Evolutionary conservation across 257 asterid genomes (phyloP).

Genomic region (Scutellaria minor): DNA sequence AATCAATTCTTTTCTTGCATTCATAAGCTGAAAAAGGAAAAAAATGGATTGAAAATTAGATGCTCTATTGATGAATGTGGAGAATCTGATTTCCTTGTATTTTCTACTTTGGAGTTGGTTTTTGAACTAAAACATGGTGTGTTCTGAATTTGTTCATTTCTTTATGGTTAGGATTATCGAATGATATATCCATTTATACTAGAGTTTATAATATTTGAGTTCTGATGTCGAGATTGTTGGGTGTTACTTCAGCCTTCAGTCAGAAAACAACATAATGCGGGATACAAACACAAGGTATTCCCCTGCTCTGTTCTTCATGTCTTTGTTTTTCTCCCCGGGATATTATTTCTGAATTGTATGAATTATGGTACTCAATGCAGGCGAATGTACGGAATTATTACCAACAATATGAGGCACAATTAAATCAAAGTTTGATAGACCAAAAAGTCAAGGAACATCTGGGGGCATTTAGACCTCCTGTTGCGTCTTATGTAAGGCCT

Average conservation of each 20-base stretch:
- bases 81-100: neutral
- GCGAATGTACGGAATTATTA: conserved; percentile 89
- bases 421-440: conserved; percentile 91
- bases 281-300: conserved; percentile 95
- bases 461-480: conserved; percentile 84
- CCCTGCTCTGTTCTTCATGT: neutral
- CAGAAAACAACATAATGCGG: conserved; percentile 93
- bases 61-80: conserved; percentile 16
- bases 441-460: conserved; percentile 96
- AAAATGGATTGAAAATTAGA: neutral
- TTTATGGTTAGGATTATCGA: neutral
- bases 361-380: conserved; percentile 44
- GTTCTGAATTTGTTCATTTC: neutral
- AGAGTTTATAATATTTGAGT: neutral
- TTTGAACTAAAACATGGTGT: neutral
- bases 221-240: conserved; percentile 12
- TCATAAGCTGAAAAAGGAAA: neutral
- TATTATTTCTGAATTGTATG: neutral
- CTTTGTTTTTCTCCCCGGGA: neutral
- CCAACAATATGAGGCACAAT: conserved; percentile 95
- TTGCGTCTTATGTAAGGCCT: conserved; percentile 74
- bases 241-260: conserved; percentile 87
- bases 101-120: neutral
- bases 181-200: neutral
- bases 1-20: neutral